Conservation (phyloP, 1,284 basidiomycete genomes). For the Moniliella sp. region DNA sequence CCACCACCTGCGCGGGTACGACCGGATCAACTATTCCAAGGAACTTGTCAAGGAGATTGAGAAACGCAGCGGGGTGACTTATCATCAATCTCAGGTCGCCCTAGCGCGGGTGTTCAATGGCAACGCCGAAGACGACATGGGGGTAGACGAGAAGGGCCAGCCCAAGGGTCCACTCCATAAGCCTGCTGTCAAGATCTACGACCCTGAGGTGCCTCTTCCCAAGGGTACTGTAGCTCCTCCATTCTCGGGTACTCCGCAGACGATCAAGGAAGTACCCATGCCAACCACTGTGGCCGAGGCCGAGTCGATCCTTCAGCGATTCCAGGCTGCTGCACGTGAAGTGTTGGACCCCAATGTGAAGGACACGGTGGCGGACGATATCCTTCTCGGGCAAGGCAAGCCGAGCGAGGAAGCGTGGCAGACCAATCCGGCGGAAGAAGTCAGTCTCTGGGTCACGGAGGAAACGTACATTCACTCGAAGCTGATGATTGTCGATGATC, state of each 20-base stretch:
- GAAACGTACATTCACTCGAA: slow-evolving; percentile 6
- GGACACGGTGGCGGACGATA: slow-evolving; percentile 42
- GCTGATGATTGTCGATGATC: slow-evolving; percentile 7
- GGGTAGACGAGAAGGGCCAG: slow-evolving; percentile 7
- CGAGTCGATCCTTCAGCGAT: slow-evolving; percentile 6
- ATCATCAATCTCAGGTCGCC: slow-evolving; percentile 65
- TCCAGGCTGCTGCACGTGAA: slow-evolving; percentile 5
- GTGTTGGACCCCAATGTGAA: slow-evolving; percentile 38
- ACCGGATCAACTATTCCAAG: slow-evolving; percentile 57
- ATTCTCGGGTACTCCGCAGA: slow-evolving; percentile 3
- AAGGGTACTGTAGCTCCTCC: too few species aligned
- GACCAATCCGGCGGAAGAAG: slow-evolving; percentile 59
- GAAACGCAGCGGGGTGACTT: slow-evolving; percentile 50
- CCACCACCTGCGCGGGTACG: slow-evolving; percentile 68
- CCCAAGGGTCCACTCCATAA: slow-evolving; percentile 17
- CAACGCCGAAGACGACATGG: slow-evolving; percentile 36
- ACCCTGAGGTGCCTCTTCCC: slow-evolving; percentile 4
- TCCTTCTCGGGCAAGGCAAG: slow-evolving; percentile 4
- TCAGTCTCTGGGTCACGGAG: slow-evolving; percentile 43
- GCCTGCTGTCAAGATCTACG: slow-evolving; percentile 14
- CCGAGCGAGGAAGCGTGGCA: slow-evolving; percentile 51
- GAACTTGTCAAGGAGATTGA: slow-evolving; percentile 44
- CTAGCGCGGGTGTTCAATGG: slow-evolving; percentile 60
- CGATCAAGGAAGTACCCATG: slow-evolving; percentile 8
- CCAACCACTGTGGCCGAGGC: slow-evolving; percentile 21